A percentile compares a stretch with the other conserved stretches of the same genome.
phyloP scores from a whole-genome alignment of 495 filamentous ascomycete genomes.

The Podospora sp. region DNA sequence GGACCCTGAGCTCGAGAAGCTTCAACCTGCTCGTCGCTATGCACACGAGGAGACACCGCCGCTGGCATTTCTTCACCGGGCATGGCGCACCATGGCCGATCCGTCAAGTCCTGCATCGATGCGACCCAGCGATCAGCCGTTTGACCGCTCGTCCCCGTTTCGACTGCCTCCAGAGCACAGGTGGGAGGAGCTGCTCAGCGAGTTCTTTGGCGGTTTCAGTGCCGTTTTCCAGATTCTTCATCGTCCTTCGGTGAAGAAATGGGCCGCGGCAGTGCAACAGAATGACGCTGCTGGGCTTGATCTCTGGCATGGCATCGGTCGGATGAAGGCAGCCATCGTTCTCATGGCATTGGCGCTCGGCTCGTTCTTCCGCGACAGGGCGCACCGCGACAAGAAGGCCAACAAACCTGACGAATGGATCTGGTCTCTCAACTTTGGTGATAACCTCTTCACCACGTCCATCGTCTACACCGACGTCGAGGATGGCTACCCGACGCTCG shows the following conservation, averaged over 20 bases:
- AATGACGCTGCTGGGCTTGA: slow-evolving; percentile 21
- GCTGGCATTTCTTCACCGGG: slow-evolving; percentile 29
- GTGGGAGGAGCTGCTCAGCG: slow-evolving; percentile 26
- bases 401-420: slow-evolving; percentile 19
- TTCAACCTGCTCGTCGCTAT: slow-evolving; percentile 27
- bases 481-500: slow-evolving; percentile 23
- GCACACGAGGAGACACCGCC: slow-evolving; percentile 26
- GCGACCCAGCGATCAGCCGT: slow-evolving; percentile 22
- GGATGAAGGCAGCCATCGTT: slow-evolving; percentile 26
- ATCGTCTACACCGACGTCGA: slow-evolving; percentile 23
- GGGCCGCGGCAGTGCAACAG: slow-evolving; percentile 23
- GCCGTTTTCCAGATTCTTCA: slow-evolving; percentile 34
- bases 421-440: slow-evolving; percentile 26
- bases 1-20: slow-evolving; percentile 13
- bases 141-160: slow-evolving; percentile 16
- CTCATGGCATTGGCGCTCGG: slow-evolving; percentile 34
- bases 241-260: slow-evolving; percentile 18
- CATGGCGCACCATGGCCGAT: slow-evolving; percentile 30
- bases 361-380: slow-evolving; percentile 18
- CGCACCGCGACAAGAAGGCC: slow-evolving; percentile 1
- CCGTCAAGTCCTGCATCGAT: not conserved
- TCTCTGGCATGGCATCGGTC: slow-evolving; percentile 24
- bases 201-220: slow-evolving; percentile 28
- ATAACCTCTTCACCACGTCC: slow-evolving; percentile 24
- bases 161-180: slow-evolving; percentile 10